These are phyloP conservation scores for Oryza punctata DNA, from an alignment of 176 grass and related monocot species.

Conservation along the genomic window DNA sequence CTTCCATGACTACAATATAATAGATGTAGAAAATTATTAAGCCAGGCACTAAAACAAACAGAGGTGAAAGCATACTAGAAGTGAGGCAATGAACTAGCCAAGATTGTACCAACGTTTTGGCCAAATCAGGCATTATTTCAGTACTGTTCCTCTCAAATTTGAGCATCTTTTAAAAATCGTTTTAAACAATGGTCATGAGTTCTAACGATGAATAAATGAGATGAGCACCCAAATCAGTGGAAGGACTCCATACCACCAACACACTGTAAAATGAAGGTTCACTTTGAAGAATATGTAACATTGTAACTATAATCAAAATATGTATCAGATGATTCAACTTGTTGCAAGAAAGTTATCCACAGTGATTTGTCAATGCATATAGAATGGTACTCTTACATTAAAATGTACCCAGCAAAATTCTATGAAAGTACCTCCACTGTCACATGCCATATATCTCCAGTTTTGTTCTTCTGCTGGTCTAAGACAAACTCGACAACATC, in stretches of 20 bases:
- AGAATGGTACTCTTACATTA: neutral
- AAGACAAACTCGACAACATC: conserved; percentile 62
- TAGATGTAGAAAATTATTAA: neutral
- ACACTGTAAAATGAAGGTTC: conserved; percentile 13
- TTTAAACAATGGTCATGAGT: neutral
- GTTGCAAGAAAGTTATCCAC: conserved; percentile 12
- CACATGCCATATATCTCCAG: conserved; percentile 94
- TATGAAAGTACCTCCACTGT: conserved; percentile 65
- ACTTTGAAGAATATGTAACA: neutral
- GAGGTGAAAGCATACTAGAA: conserved; percentile 22
- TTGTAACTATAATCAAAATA: conserved; percentile 10
- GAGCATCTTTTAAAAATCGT: neutral
- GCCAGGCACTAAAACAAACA: conserved; percentile 15
- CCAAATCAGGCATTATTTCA: neutral
- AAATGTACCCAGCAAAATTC: conserved; percentile 17
- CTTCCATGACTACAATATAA: neutral
- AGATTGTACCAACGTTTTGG: neutral
- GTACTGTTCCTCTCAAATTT: neutral
- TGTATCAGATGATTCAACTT: conserved; percentile 25
- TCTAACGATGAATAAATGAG: neutral
- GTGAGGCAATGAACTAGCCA: conserved; percentile 6
- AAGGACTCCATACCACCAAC: neutral
- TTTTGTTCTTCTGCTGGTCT: conserved; percentile 72
- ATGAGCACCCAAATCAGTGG: neutral
- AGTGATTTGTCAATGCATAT: neutral